Evolutionary conservation across 2,329 filamentous ascomycete species (phyloP).

Genomic region (Aspergillus novoparasiticus): DNA sequence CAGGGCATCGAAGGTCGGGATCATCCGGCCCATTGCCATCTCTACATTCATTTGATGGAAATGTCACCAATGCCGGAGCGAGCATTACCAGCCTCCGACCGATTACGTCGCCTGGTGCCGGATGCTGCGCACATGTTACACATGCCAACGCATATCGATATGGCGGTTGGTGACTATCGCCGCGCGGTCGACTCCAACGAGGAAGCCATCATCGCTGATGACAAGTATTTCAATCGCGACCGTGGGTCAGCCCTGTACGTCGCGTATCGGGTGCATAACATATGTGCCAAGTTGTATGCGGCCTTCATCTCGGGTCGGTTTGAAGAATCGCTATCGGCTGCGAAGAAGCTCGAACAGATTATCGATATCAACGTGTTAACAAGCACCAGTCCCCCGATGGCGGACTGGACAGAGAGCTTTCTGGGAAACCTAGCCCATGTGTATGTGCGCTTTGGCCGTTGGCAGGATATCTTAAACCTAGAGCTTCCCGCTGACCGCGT

Average conservation of each 20-base stretch:
- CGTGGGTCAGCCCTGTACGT: conserved; percentile 71
- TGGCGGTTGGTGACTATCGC: conserved; percentile 71
- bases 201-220: conserved; percentile 67
- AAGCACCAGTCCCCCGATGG: conserved; percentile 70
- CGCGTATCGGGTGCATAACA: conserved; percentile 72
- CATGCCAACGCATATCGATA: conserved; percentile 77
- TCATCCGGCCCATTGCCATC: conserved; percentile 71
- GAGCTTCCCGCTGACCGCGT: conserved; percentile 57
- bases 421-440: conserved; percentile 68
- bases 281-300: conserved; percentile 73
- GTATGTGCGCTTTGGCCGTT: conserved; percentile 70
- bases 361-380: conserved; percentile 66
- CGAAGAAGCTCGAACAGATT: conserved; percentile 59
- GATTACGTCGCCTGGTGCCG: conserved; percentile 64
- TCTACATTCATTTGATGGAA: conserved; percentile 77
- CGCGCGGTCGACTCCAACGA: conserved; percentile 67
- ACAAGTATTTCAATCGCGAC: conserved; percentile 61
- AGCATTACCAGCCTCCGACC: conserved; percentile 63
- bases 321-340: conserved; percentile 62
- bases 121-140: conserved; percentile 71
- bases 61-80: conserved; percentile 68
- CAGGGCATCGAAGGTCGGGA: conserved; percentile 46
- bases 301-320: conserved; percentile 74
- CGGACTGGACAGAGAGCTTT: conserved; percentile 76
- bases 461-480: conserved; percentile 66